Percentiles rank a stretch among this genome's conserved stretches.
Evolutionary conservation across 2,329 filamentous ascomycete genomes (phyloP).

Genomic region (Truncatella angustata): DNA sequence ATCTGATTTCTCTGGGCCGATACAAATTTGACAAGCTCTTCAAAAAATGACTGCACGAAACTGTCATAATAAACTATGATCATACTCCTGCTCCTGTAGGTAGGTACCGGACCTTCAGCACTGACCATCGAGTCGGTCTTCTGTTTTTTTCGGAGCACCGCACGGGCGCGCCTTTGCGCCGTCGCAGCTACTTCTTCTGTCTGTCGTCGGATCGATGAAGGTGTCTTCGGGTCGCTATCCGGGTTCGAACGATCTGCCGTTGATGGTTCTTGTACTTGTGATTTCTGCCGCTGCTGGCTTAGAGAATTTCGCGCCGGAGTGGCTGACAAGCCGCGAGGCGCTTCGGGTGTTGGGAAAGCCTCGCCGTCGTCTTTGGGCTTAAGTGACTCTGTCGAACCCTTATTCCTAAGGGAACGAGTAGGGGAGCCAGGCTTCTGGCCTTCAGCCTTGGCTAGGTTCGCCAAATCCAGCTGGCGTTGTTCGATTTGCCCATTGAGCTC

Average conservation of each 20-base stretch:
- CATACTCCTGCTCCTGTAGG: slow-evolving; percentile 70
- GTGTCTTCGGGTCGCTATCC: slow-evolving; percentile 33
- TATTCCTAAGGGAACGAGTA: slow-evolving; percentile 45
- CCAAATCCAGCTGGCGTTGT: slow-evolving; percentile 59
- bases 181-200: slow-evolving; percentile 43
- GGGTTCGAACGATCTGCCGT: slow-evolving; percentile 27
- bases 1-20: slow-evolving; percentile 79
- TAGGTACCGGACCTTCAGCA: slow-evolving; percentile 43
- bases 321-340: slow-evolving; percentile 9
- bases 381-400: slow-evolving; percentile 53
- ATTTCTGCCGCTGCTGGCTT: slow-evolving; percentile 7
- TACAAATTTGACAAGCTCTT: slow-evolving; percentile 78
- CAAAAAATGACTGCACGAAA: slow-evolving; percentile 79
- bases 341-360: slow-evolving; percentile 15
- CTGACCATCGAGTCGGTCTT: slow-evolving; percentile 53
- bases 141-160: slow-evolving; percentile 47
- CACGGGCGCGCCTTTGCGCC: slow-evolving; percentile 44
- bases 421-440: slow-evolving; percentile 29
- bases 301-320: background rate
- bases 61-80: slow-evolving; percentile 92
- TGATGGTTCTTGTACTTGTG: slow-evolving; percentile 11
- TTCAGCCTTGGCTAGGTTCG: slow-evolving; percentile 36
- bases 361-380: slow-evolving; percentile 45
- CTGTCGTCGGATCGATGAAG: slow-evolving; percentile 36
- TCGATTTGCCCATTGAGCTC: slow-evolving; percentile 61